phyloP scores from a whole-genome alignment of 2,329 filamentous ascomycete genomes.

The Karstenula rhodostoma region DNA sequence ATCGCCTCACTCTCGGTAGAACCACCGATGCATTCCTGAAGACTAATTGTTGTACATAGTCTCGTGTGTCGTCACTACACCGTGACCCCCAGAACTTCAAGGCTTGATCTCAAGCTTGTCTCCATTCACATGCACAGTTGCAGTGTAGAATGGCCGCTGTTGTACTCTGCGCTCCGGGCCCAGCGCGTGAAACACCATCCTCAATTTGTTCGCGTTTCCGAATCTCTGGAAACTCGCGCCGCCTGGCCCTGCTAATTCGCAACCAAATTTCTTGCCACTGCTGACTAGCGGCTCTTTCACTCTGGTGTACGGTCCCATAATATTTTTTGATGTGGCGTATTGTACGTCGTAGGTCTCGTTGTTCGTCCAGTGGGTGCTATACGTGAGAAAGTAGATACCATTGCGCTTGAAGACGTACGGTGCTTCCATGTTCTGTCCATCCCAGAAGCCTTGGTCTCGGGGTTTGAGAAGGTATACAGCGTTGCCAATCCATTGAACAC shows the following conservation, averaged over 20 bases:
- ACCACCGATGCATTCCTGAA: too few relatives aligned
- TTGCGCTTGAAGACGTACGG: constrained; percentile 13
- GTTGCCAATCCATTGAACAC: constrained; percentile 12
- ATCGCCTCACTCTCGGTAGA: too few relatives aligned
- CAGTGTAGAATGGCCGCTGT: constrained; percentile 5
- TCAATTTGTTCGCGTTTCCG: not conserved
- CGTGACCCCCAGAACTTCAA: not conserved
- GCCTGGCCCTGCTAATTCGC: constrained; percentile 9
- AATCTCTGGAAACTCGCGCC: constrained; percentile 12
- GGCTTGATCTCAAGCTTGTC: constrained; percentile 5
- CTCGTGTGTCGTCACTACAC: too few relatives aligned
- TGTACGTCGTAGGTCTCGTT: constrained; percentile 13
- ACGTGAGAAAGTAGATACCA: constrained; percentile 11
- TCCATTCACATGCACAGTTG: constrained; percentile 11
- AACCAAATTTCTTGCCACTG: constrained; percentile 1
- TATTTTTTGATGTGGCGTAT: constrained; percentile 11
- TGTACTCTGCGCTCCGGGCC: not conserved
- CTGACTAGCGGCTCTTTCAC: constrained; percentile 5
- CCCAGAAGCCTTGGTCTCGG: constrained; percentile 11
- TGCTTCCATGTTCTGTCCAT: constrained; percentile 14
- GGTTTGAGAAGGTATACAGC: constrained; percentile 8
- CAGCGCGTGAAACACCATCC: constrained; percentile 10
- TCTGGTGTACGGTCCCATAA: constrained; percentile 12
- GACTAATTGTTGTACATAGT: too few relatives aligned
- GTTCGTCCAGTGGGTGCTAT: constrained; percentile 11